Evolutionary conservation across 257 asterid genomes (phyloP).

Genomic region (Cinchona pubescens): DNA sequence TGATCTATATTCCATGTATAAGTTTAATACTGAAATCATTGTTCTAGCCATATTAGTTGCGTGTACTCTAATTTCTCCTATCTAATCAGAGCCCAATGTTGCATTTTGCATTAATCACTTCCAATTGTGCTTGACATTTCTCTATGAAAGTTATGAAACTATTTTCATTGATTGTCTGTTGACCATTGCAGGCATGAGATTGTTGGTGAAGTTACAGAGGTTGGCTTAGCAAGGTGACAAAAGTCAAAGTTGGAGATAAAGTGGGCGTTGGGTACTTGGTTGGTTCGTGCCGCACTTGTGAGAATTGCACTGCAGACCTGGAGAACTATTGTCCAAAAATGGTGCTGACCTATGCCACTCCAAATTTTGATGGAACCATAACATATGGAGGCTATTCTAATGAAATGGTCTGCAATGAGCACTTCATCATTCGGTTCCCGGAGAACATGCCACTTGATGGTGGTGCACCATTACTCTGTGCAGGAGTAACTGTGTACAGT

Average conservation of each 20-base stretch:
- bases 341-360: slow-evolving; percentile 13
- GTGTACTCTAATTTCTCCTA: too few relatives aligned
- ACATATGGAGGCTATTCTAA: slow-evolving; percentile 52
- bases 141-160: too few relatives aligned
- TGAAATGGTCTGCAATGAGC: slow-evolving; percentile 36
- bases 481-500: slow-evolving; percentile 45
- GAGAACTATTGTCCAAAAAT: slow-evolving; percentile 35
- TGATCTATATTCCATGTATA: too few relatives aligned
- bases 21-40: too few relatives aligned
- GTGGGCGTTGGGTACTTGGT: slow-evolving; percentile 53
- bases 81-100: too few relatives aligned
- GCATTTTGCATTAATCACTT: too few relatives aligned
- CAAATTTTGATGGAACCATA: slow-evolving; percentile 33
- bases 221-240: slow-evolving; percentile 41
- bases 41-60: too few relatives aligned
- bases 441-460: slow-evolving; percentile 37
- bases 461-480: too few relatives aligned
- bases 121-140: too few relatives aligned
- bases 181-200: slow-evolving; percentile 37
- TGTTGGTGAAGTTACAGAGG: slow-evolving; percentile 45
- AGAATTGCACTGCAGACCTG: slow-evolving; percentile 22
- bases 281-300: slow-evolving; percentile 41
- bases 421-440: slow-evolving; percentile 34
- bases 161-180: too few relatives aligned
- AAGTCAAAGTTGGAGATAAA: not conserved